These are phyloP conservation scores for Sisymbrium irio DNA, from an alignment of 345 rosid species.

Conservation along the genomic window DNA sequence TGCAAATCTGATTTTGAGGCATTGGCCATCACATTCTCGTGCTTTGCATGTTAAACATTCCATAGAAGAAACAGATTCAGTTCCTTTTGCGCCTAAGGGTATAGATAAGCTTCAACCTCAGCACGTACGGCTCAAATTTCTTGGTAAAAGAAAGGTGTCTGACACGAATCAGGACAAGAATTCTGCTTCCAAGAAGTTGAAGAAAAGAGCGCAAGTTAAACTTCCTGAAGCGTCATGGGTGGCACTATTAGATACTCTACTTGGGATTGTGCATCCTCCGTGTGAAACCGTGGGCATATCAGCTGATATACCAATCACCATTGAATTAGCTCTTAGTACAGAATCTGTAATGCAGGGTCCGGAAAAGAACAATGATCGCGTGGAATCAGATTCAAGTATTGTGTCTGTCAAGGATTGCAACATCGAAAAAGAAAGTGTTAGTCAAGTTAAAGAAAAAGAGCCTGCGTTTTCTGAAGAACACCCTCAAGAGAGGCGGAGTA, in stretches of 20 bases:
- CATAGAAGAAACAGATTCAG: conserved; percentile 70
- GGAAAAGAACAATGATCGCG: conserved; percentile 42
- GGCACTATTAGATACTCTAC: conserved; percentile 59
- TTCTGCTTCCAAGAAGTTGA: conserved; percentile 54
- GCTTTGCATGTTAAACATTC: conserved; percentile 77
- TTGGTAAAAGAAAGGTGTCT: conserved; percentile 76
- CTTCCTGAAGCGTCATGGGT: conserved; percentile 72
- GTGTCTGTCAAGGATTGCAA: conserved; percentile 45
- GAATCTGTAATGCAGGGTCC: conserved; percentile 41
- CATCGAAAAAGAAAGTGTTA: conserved; percentile 52
- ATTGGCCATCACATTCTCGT: conserved; percentile 98
- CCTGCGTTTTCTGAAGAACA: conserved; percentile 58
- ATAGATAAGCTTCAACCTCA: conserved; percentile 89
- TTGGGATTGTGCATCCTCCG: conserved; percentile 65
- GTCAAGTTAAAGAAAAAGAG: conserved; percentile 55
- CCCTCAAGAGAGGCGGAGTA: conserved; percentile 93
- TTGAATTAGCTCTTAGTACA: conserved; percentile 45
- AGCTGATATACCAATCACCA: conserved; percentile 66
- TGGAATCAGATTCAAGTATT: conserved; percentile 37
- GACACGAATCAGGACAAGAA: conserved; percentile 48
- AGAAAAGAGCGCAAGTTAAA: conserved; percentile 51
- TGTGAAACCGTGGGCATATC: conserved; percentile 46
- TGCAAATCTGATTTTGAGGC: conserved; percentile 90
- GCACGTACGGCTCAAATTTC: conserved; percentile 79
- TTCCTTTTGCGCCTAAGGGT: conserved; percentile 89